Conservation (phyloP, 1,139 yeast genomes). For the Zygoascus hellenicus region DNA sequence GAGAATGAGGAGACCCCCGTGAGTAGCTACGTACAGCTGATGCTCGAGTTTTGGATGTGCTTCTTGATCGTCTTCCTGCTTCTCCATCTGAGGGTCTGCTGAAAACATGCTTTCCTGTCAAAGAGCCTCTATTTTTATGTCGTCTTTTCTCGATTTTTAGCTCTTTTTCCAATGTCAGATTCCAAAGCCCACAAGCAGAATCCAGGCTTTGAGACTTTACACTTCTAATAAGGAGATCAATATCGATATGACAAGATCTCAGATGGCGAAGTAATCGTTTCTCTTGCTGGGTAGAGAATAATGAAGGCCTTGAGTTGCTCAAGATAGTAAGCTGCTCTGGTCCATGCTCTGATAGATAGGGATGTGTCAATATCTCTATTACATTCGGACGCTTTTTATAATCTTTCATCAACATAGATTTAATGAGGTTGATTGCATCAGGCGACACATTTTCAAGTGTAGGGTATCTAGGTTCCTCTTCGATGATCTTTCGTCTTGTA, state of each 20-base stretch:
- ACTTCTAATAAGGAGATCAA: slow-evolving; percentile 55
- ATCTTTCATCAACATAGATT: slow-evolving; percentile 55
- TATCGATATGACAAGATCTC: slow-evolving; percentile 60
- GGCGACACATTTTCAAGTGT: slow-evolving; percentile 37
- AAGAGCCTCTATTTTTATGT: slow-evolving; percentile 20
- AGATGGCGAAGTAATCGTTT: slow-evolving; percentile 59
- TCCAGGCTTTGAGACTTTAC: slow-evolving; percentile 63
- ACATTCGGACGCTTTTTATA: slow-evolving; percentile 60
- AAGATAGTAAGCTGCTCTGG: slow-evolving; percentile 38
- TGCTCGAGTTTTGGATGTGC: slow-evolving; percentile 1
- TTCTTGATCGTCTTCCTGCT: slow-evolving; percentile 5
- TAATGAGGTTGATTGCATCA: slow-evolving; percentile 48
- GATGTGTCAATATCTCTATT: slow-evolving; percentile 54
- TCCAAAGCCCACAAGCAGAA: slow-evolving; percentile 80
- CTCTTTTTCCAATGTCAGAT: slow-evolving; percentile 62
- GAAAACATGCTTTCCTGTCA: slow-evolving; percentile 18
- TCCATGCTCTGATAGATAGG: slow-evolving; percentile 53
- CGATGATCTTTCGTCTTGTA: slow-evolving; percentile 56
- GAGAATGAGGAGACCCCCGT: not conserved
- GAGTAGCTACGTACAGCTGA: not conserved
- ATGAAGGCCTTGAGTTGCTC: slow-evolving; percentile 33
- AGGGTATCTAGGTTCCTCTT: slow-evolving; percentile 56
- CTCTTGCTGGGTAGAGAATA: slow-evolving; percentile 60
- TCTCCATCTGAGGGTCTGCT: slow-evolving; percentile 8
- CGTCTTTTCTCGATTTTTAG: slow-evolving; percentile 37